Conservation (phyloP, 371 early-diverging fungal species). For the Gilbertella persicaria region DNA sequence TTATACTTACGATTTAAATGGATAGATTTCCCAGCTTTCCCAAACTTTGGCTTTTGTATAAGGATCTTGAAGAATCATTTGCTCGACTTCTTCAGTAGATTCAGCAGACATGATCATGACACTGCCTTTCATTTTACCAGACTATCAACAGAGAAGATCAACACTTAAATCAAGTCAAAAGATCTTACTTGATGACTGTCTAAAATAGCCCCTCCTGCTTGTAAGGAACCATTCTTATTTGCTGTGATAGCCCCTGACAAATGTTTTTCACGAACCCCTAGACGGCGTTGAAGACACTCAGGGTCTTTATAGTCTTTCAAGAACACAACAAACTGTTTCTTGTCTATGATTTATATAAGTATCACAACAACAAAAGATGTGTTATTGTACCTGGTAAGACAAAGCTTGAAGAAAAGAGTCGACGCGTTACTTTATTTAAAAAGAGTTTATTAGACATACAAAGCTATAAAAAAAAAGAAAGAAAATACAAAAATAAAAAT, state of each 20-base stretch:
- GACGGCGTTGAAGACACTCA: constrained; percentile 50
- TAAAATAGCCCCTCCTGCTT: constrained; percentile 58
- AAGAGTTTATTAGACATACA: too few relatives aligned
- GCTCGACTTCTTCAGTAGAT: constrained; percentile 40
- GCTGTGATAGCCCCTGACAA: constrained; percentile 31
- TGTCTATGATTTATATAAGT: not conserved
- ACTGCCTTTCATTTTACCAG: constrained; percentile 60
- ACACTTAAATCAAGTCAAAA: not conserved
- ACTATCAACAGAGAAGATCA: not conserved
- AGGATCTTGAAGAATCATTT: constrained; percentile 45
- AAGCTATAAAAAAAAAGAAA: not conserved
- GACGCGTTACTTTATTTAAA: too few relatives aligned
- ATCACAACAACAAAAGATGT: too few relatives aligned
- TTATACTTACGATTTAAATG: constrained; percentile 26
- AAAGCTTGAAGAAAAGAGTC: not conserved
- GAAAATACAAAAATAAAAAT: not conserved
- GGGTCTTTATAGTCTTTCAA: constrained; percentile 53
- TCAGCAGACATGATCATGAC: constrained; percentile 52
- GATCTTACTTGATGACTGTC: constrained; percentile 39
- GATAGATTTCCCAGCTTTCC: constrained; percentile 54
- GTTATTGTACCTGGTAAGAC: too few relatives aligned
- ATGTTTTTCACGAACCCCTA: constrained; percentile 48
- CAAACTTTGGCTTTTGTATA: constrained; percentile 64
- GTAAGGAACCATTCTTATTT: constrained; percentile 32
- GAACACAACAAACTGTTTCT: constrained; percentile 53